These are phyloP conservation scores for Juglanconis juglandina DNA, from an alignment of 2,329 filamentous ascomycete genomes.

Conservation along the genomic window DNA sequence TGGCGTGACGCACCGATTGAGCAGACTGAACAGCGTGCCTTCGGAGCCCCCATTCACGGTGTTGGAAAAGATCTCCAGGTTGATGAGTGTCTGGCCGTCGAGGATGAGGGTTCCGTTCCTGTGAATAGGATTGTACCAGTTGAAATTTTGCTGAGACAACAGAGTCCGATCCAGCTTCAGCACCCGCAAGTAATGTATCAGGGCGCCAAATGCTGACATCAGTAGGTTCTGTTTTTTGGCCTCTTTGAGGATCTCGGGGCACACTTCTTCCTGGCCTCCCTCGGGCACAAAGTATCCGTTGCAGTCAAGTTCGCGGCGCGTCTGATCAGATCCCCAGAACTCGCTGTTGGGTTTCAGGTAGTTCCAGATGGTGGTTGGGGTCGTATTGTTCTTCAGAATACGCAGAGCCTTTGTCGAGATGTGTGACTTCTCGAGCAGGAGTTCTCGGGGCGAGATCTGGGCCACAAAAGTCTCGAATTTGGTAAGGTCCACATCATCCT, in stretches of 20 bases:
- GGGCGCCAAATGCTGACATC: slow-evolving; percentile 87
- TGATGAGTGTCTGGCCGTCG: slow-evolving; percentile 94
- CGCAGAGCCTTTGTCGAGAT: slow-evolving; percentile 86
- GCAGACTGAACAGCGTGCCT: slow-evolving; percentile 82
- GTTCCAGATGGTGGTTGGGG: slow-evolving; percentile 93
- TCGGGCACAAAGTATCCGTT: slow-evolving; percentile 72
- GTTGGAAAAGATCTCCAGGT: slow-evolving; percentile 95
- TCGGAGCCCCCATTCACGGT: slow-evolving; percentile 80
- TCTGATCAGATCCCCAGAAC: slow-evolving; percentile 84
- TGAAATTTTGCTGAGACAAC: slow-evolving; percentile 86
- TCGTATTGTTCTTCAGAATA: slow-evolving; percentile 93
- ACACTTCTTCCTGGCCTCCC: slow-evolving; percentile 55
- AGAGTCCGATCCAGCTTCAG: slow-evolving; percentile 87
- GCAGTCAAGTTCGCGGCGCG: slow-evolving; percentile 74
- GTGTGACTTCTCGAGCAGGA: slow-evolving; percentile 82
- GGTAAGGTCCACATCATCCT: slow-evolving; percentile 88
- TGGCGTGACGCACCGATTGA: slow-evolving; percentile 92
- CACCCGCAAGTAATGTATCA: slow-evolving; percentile 80
- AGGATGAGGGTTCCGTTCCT: slow-evolving; percentile 88
- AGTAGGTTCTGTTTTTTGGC: slow-evolving; percentile 73
- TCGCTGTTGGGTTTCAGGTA: slow-evolving; percentile 81
- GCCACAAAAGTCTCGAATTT: slow-evolving; percentile 97
- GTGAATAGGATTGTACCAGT: slow-evolving; percentile 85
- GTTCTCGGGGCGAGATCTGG: slow-evolving; percentile 82
- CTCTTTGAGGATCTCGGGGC: slow-evolving; percentile 73